Conservation (phyloP, 2,329 filamentous ascomycete species). For the Fusarium guadeloupense region DNA sequence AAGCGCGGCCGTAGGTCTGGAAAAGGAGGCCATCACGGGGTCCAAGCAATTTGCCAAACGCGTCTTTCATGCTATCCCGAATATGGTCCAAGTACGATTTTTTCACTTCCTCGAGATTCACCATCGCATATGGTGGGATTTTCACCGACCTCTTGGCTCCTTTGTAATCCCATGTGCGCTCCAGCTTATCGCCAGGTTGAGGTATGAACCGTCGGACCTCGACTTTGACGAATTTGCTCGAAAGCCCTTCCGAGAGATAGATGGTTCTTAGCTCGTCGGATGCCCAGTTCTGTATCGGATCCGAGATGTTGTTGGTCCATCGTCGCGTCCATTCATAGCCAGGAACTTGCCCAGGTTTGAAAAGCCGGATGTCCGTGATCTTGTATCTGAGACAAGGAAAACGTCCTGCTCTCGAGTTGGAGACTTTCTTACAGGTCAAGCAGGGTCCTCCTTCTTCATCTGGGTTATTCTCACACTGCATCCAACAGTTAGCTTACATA, state of each 20-base stretch:
- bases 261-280: slow-evolving; percentile 61
- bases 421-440: slow-evolving; percentile 62
- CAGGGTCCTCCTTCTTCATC: slow-evolving; percentile 60
- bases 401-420: slow-evolving; percentile 60
- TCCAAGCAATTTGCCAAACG: slow-evolving; percentile 54
- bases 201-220: slow-evolving; percentile 65
- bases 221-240: slow-evolving; percentile 57
- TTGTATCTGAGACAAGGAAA: slow-evolving; percentile 69
- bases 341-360: slow-evolving; percentile 67
- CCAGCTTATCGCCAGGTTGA: slow-evolving; percentile 63
- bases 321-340: slow-evolving; percentile 68
- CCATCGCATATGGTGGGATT: slow-evolving; percentile 66
- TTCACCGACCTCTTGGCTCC: slow-evolving; percentile 58
- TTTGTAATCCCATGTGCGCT: slow-evolving; percentile 61
- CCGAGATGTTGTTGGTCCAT: slow-evolving; percentile 64
- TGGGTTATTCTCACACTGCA: slow-evolving; percentile 62
- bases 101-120: slow-evolving; percentile 62
- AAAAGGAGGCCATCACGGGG: slow-evolving; percentile 53
- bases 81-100: slow-evolving; percentile 61
- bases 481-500: slow-evolving; percentile 13
- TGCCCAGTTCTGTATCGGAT: slow-evolving; percentile 66
- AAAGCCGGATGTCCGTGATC: slow-evolving; percentile 66
- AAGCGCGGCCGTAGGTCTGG: slow-evolving; percentile 60
- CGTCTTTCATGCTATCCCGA: slow-evolving; percentile 56
- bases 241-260: slow-evolving; percentile 63